Conservation (phyloP, 306 rosid species). For the Cyclanthera cordifolia region DNA sequence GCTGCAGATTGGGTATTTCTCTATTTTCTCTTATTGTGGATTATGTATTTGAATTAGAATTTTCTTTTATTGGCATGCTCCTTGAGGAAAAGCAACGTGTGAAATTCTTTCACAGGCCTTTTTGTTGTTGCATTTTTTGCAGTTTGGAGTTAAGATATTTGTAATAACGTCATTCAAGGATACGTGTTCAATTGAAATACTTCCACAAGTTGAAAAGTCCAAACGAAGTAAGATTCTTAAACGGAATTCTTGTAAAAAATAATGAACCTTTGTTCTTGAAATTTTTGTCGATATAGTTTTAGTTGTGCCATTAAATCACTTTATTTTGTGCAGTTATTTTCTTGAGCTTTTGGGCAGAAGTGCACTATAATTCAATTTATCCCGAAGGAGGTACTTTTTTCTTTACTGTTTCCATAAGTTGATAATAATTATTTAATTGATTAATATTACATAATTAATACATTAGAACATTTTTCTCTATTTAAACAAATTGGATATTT, state of each 20-base stretch:
- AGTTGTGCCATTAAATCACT: neutral
- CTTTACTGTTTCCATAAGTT: neutral
- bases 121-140: slow-evolving; percentile 25
- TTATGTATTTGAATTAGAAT: neutral
- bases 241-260: neutral
- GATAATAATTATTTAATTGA: no score
- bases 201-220: slow-evolving; percentile 65
- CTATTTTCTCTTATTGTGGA: slow-evolving; percentile 4
- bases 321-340: slow-evolving; percentile 64
- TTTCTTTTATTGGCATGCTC: no score
- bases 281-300: neutral
- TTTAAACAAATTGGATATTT: no score
- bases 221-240: slow-evolving; percentile 48
- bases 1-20: slow-evolving; percentile 88
- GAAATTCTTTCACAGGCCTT: neutral
- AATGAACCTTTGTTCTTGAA: neutral
- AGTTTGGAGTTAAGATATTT: slow-evolving; percentile 91
- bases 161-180: slow-evolving; percentile 83
- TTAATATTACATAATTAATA: no score
- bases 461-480: no score
- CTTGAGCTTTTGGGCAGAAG: slow-evolving; percentile 99
- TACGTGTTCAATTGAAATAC: slow-evolving; percentile 88
- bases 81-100: neutral
- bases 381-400: slow-evolving; percentile 70
- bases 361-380: slow-evolving; percentile 91